Conservation (phyloP, 768 basidiomycete species). For the Mycena pura region DNA sequence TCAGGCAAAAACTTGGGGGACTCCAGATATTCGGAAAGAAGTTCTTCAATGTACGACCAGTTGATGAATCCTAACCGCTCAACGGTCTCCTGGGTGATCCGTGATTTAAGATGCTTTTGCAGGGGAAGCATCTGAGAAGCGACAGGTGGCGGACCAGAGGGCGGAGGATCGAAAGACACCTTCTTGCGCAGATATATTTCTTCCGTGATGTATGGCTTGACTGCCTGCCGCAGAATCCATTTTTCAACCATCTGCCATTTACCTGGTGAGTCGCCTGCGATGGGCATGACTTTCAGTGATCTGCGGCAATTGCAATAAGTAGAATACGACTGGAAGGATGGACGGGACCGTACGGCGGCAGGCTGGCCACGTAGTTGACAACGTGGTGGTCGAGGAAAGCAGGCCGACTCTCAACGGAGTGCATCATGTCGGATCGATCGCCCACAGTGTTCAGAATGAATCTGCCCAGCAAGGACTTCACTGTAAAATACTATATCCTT, state of each 20-base stretch:
- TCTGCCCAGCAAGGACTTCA: slow-evolving; percentile 4
- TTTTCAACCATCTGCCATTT: slow-evolving; percentile 24
- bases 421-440: slow-evolving; percentile 19
- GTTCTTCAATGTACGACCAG: too few species aligned
- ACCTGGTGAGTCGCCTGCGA: background rate
- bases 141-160: background rate
- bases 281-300: slow-evolving; percentile 10
- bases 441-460: slow-evolving; percentile 9
- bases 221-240: slow-evolving; percentile 27
- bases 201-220: slow-evolving; percentile 25
- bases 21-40: too few species aligned
- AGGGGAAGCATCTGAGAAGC: slow-evolving; percentile 6
- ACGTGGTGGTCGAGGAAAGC: slow-evolving; percentile 25
- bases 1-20: too few species aligned
- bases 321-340: background rate
- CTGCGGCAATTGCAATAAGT: background rate
- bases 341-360: slow-evolving; percentile 14
- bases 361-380: slow-evolving; percentile 18
- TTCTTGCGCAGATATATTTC: slow-evolving; percentile 24
- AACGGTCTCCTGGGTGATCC: slow-evolving; percentile 14
- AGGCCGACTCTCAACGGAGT: slow-evolving; percentile 21
- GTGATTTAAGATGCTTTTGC: slow-evolving; percentile 13
- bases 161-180: slow-evolving; percentile 17
- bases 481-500: slow-evolving; percentile 2
- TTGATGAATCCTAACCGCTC: slow-evolving; percentile 12